Base-by-base conservation (phyloP, 805 yeast species). In the Starmerella bombi region DNA sequence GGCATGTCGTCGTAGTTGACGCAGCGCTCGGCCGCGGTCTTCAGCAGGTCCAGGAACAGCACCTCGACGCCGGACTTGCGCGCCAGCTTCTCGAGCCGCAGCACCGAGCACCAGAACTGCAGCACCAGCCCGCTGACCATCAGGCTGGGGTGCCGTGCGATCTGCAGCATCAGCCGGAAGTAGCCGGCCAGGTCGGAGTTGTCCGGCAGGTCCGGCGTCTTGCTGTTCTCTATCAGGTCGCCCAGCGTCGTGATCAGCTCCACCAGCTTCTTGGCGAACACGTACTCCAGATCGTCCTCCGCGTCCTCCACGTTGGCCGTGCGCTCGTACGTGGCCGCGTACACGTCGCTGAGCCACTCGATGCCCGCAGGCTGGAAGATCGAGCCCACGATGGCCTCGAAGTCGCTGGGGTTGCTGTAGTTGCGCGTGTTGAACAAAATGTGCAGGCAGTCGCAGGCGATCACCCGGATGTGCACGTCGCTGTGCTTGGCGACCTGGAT, bases 71-170 rank as follows among this genome's bases (percentile, higher is more conserved):
- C 58, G 2, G 51, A 50, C 22, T 47, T 51, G 15, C 54, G 44
- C 25, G 53, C 48, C 18, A 80, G 65, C 44, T 77, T 82, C 50
- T 85, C 94, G 42, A 77, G 73, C 52, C 99, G 70, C 38, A 93
- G 63, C 50, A 88, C 74, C 2, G 88, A 74, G 45, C 93, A 84
- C 98, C 98, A 93, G 64, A 91, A 80, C 57, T 85, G 94, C 38
- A 91, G 62, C 0, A 95, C 81, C 15, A 91, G 67, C 0, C 95
- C 94, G 37, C 94, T 79, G 3, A 88, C 77, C n/a, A 88, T 78
- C 41, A 91, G 67, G 52, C 94, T 81, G 20, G 83, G 80, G 55
- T 84, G 91, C 52, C 69, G 71, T 0, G 94, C 81, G 1, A 95
- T 83, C 34, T 76, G 71, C 33, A 91, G 64, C 5, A 91, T 84